Percentiles rank a stretch among this genome's conserved stretches.
Evolutionary conservation across 768 basidiomycete genomes (phyloP).

Genomic region (Boletales sp.): DNA sequence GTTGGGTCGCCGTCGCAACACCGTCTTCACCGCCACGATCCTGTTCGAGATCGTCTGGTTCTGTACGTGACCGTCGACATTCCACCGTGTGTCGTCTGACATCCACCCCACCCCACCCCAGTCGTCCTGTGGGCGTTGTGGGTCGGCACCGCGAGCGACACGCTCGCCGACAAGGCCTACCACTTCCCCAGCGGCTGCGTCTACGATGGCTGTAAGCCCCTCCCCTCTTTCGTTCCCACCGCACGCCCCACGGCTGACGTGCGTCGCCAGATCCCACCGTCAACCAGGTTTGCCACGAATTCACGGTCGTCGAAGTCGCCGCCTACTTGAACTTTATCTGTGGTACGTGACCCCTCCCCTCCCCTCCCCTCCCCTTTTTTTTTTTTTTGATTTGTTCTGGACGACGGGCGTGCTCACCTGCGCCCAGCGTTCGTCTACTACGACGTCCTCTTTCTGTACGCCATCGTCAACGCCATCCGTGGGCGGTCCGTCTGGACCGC

Average conservation of each 20-base stretch:
- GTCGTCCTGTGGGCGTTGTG: slow-evolving; percentile 24
- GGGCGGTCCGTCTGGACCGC: slow-evolving; percentile 21
- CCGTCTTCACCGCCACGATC: slow-evolving; percentile 19
- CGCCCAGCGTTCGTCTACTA: slow-evolving; percentile 23
- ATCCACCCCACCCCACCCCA: neutral
- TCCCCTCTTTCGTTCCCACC: too few relatives aligned
- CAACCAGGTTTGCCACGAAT: slow-evolving; percentile 17
- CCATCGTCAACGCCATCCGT: slow-evolving; percentile 18
- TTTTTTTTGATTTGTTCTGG: too few relatives aligned
- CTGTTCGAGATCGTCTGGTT: slow-evolving; percentile 26
- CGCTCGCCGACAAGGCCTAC: slow-evolving; percentile 3
- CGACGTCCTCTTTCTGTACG: slow-evolving; percentile 18
- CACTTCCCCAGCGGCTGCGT: slow-evolving; percentile 19
- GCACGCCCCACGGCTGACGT: too few relatives aligned
- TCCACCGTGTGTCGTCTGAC: neutral
- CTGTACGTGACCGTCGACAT: slow-evolving; percentile 12
- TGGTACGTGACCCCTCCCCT: slow-evolving; percentile 17
- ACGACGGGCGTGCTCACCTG: too few relatives aligned
- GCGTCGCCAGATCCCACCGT: neutral
- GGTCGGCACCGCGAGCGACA: slow-evolving; percentile 13
- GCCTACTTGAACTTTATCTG: slow-evolving; percentile 22
- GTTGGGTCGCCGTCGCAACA: slow-evolving; percentile 5
- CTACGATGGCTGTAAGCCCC: slow-evolving; percentile 7
- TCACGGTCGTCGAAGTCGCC: slow-evolving; percentile 17
- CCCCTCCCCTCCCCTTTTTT: too few relatives aligned